Conservation (phyloP, 2,329 filamentous ascomycete genomes). For the Fusarium sambucinum region DNA sequence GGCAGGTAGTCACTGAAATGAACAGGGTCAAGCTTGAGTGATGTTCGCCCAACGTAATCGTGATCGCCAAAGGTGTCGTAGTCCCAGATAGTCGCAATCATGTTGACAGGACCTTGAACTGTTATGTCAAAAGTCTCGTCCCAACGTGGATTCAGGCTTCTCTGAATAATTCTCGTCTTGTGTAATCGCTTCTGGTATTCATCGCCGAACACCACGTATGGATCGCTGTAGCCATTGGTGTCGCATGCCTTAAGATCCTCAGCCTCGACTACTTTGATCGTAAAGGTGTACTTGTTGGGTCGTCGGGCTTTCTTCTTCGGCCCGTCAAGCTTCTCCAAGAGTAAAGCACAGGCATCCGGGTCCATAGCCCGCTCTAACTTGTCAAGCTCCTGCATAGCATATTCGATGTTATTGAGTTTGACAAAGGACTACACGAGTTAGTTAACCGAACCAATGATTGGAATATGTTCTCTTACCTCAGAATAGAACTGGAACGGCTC, state of each 20-base stretch:
- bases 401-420: conserved; percentile 98
- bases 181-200: conserved; percentile 97
- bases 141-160: conserved; percentile 93
- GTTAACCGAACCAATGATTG: conserved; percentile 25
- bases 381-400: conserved; percentile 91
- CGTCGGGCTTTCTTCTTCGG: conserved; percentile 73
- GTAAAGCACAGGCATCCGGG: conserved; percentile 87
- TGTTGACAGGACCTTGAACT: conserved; percentile 88
- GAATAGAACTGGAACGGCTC: conserved; percentile 98
- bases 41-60: conserved; percentile 97
- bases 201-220: conserved; percentile 95
- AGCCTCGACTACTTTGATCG: conserved; percentile 97
- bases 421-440: conserved; percentile 80
- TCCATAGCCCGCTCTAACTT: conserved; percentile 90
- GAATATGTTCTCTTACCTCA: conserved; percentile 70
- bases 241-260: conserved; percentile 99
- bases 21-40: conserved; percentile 95
- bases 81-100: conserved; percentile 98
- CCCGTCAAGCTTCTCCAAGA: conserved; percentile 80
- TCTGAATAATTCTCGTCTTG: conserved; percentile 92
- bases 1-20: conserved; percentile 97
- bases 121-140: conserved; percentile 97
- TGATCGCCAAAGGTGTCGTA: conserved; percentile 98
- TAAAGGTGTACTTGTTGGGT: conserved; percentile 93
- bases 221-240: conserved; percentile 92